Base-by-base conservation (phyloP, 1,284 basidiomycete species). In the Anthracocystis walkeri region DNA sequence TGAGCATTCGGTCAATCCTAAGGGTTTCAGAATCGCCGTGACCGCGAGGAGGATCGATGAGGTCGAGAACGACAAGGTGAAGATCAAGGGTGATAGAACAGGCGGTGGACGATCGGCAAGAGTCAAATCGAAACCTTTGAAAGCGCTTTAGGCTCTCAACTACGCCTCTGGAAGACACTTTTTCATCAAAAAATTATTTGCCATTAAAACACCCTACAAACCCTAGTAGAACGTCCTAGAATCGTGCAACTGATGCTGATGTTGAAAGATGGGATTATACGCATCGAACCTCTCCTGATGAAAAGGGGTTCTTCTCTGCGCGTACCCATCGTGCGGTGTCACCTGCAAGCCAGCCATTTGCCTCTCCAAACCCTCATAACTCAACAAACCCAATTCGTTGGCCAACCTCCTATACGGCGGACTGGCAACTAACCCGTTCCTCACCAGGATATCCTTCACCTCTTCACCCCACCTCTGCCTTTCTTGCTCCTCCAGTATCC, bases 371-470 rank as follows among this genome's bases (percentile, higher is more conserved):
- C 14, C 52, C 0, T 25, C 51, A 41, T 55, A 25, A 51, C 7
- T 0, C 54, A 73, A 23, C 35, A 97, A 87, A 12, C 95, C 95
- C 73, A 97, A 93, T 86, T 96, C 94, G 85, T 97, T 93, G 62
- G 96, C 93, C 52, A 97, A 88, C 58, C 93, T 90, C 66, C 94
- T 90, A 84, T 97, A 97, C n/a, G 94, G 85, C 12, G 86, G 85
- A 10, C 80, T 75, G 20, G 64, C 61, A 20, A 79, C 67, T 21
- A 86, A 72, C 3, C 73, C 60, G 48, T 86, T 78, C 7, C 72
- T 48, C 0, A 69, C 31, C 42, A 87, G 35, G 2, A 82, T 57
- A 4, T 55, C 46, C 21, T 77, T 77, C 23, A 85, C 71, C 20
- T 80, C 76, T 7, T 94, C 94, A 2, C 93, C 87, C 77, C 93